Conservation (phyloP, 1,284 basidiomycete species). For the Inonotus hispidus region DNA sequence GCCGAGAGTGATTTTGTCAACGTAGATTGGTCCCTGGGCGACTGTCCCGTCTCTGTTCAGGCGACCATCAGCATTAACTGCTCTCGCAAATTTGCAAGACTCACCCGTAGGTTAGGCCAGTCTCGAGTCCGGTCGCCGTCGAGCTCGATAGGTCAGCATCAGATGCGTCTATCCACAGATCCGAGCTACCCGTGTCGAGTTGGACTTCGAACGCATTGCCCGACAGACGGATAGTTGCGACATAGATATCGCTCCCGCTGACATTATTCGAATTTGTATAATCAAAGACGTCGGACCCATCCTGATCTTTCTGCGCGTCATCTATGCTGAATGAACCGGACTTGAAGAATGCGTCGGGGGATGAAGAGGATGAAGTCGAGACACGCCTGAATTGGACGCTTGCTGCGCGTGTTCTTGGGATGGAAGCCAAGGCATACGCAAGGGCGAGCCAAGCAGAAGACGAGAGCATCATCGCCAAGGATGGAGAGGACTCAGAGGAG, state of each 20-base stretch:
- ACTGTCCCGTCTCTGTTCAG: slow-evolving; percentile 14
- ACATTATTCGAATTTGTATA: slow-evolving; percentile 15
- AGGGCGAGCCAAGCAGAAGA: background rate
- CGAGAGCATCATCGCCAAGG: background rate
- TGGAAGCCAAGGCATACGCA: background rate
- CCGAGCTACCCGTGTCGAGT: slow-evolving; percentile 19
- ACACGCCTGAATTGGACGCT: background rate
- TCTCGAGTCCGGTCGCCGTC: slow-evolving; percentile 8
- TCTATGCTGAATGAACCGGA: background rate
- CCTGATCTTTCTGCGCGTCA: slow-evolving; percentile 1
- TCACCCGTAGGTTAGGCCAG: slow-evolving; percentile 16
- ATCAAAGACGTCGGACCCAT: slow-evolving; percentile 11
- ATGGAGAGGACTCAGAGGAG: no score
- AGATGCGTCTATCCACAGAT: slow-evolving; percentile 17
- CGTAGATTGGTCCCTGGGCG: slow-evolving; percentile 11
- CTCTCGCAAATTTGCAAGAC: no score
- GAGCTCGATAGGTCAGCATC: background rate
- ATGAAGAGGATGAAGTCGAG: background rate
- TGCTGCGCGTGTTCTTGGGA: background rate
- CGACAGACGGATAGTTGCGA: slow-evolving; percentile 7
- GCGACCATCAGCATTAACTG: background rate
- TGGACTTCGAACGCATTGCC: slow-evolving; percentile 16
- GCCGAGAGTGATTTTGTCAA: slow-evolving; percentile 15
- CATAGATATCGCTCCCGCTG: slow-evolving; percentile 14
- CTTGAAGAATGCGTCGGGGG: background rate